Evolutionary conservation across 2,329 filamentous ascomycete genomes (phyloP).

Genomic region (Emmonsia crescens): DNA sequence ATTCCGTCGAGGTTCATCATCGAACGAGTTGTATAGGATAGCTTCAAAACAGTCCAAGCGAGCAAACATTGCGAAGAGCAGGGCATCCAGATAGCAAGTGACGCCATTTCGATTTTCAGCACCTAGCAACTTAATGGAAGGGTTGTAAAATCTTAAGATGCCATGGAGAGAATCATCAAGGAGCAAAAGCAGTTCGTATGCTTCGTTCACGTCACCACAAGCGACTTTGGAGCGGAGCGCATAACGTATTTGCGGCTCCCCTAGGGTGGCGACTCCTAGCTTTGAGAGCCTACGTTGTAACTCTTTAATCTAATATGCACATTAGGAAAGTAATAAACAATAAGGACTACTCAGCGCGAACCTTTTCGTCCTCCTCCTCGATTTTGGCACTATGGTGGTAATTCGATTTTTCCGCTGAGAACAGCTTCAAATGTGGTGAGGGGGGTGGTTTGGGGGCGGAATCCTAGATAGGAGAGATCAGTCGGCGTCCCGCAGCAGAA

Average conservation of each 20-base stretch:
- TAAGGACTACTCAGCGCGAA: not conserved
- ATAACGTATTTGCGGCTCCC: constrained; percentile 53
- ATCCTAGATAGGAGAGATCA: not conserved
- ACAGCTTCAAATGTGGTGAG: not conserved
- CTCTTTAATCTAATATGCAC: constrained; percentile 1
- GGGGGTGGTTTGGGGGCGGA: not conserved
- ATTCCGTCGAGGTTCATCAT: constrained; percentile 59
- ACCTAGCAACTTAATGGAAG: constrained; percentile 62
- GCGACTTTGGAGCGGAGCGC: constrained; percentile 53
- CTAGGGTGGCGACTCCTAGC: constrained; percentile 43
- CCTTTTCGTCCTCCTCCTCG: constrained; percentile 1
- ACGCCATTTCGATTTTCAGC: constrained; percentile 77
- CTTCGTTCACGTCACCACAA: constrained; percentile 59
- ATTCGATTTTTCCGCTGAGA: not conserved
- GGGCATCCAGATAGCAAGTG: constrained; percentile 87
- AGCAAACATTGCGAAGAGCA: constrained; percentile 94
- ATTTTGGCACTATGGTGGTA: not conserved
- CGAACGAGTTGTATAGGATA: constrained; percentile 71
- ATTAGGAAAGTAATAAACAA: not conserved
- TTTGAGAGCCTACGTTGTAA: not conserved
- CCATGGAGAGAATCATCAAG: constrained; percentile 74
- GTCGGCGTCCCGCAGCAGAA: not conserved
- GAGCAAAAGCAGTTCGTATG: constrained; percentile 64
- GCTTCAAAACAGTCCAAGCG: constrained; percentile 83
- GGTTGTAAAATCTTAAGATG: constrained; percentile 62